Conservation (phyloP, 2,329 filamentous ascomycete species). For the Aspergillus flavus region DNA sequence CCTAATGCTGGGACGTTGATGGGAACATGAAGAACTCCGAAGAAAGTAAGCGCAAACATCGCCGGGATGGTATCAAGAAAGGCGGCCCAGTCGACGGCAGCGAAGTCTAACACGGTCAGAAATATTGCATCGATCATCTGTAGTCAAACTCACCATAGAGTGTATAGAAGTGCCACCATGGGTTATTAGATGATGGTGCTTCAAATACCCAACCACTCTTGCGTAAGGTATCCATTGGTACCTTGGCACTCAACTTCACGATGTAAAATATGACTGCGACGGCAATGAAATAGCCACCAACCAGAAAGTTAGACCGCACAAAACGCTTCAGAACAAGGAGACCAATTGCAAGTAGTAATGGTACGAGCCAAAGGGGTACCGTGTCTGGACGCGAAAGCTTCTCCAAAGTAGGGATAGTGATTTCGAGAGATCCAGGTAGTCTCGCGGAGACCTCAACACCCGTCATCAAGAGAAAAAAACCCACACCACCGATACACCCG, state of each 20-base stretch:
- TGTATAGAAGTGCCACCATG: constrained; percentile 98
- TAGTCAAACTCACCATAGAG: constrained; percentile 74
- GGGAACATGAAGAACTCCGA: constrained; percentile 93
- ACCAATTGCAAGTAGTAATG: constrained; percentile 72
- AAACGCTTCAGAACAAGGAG: constrained; percentile 77
- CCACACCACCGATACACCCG: constrained; percentile 95
- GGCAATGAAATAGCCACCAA: constrained; percentile 84
- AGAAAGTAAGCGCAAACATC: constrained; percentile 97
- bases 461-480: constrained; percentile 89
- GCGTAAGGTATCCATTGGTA: constrained; percentile 70
- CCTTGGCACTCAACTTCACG: constrained; percentile 54
- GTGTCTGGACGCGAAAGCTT: constrained; percentile 75
- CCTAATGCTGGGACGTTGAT: constrained; percentile 96
- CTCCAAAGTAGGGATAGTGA: constrained; percentile 73
- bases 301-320: constrained; percentile 78
- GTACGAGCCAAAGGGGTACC: constrained; percentile 78
- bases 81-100: constrained; percentile 79
- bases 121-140: background rate
- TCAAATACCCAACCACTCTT: constrained; percentile 87
- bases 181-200: constrained; percentile 78
- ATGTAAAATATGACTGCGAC: constrained; percentile 64
- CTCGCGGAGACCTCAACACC: constrained; percentile 92
- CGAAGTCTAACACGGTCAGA: constrained; percentile 63
- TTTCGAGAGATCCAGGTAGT: constrained; percentile 81
- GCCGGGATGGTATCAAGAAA: constrained; percentile 83